These are phyloP conservation scores for Candida nonsorbophila DNA, from an alignment of 805 yeast genomes.

Conservation along the genomic window DNA sequence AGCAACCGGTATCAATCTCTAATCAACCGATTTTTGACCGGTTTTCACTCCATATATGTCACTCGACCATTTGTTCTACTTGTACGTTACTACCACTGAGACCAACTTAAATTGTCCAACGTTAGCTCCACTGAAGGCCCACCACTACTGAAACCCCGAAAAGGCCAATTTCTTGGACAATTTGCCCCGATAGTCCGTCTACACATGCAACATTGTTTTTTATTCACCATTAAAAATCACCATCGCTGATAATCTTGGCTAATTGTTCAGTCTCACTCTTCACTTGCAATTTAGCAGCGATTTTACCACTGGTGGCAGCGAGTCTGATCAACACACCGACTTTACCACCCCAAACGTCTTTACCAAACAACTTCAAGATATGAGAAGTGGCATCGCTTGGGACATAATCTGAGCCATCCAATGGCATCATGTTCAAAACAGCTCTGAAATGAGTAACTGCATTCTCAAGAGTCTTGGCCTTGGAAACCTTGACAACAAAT, in stretches of 20 bases:
- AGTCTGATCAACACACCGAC: slow-evolving; percentile 46
- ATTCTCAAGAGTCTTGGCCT: slow-evolving; percentile 26
- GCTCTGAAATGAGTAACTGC: slow-evolving; percentile 48
- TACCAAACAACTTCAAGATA: slow-evolving; percentile 77
- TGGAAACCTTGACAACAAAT: slow-evolving; percentile 62
- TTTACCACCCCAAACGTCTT: slow-evolving; percentile 58
- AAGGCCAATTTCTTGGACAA: too few species aligned
- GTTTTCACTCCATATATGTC: too few species aligned
- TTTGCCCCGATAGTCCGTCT: too few species aligned
- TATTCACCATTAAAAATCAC: too few species aligned
- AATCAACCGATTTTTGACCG: too few species aligned
- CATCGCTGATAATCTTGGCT: slow-evolving; percentile 47
- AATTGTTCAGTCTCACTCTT: slow-evolving; percentile 44
- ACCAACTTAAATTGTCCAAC: too few species aligned
- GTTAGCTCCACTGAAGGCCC: too few species aligned
- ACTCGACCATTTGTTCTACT: too few species aligned
- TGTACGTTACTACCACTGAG: too few species aligned
- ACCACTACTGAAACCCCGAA: too few species aligned
- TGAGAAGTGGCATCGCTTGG: slow-evolving; percentile 58
- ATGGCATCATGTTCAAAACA: slow-evolving; percentile 49
- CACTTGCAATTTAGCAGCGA: slow-evolving; percentile 54
- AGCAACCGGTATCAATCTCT: too few species aligned
- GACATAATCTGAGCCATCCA: slow-evolving; percentile 69
- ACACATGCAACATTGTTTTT: too few species aligned
- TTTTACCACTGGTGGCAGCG: slow-evolving; percentile 52